Base-by-base conservation (phyloP, 805 yeast species). In the Candida boleticola region DNA sequence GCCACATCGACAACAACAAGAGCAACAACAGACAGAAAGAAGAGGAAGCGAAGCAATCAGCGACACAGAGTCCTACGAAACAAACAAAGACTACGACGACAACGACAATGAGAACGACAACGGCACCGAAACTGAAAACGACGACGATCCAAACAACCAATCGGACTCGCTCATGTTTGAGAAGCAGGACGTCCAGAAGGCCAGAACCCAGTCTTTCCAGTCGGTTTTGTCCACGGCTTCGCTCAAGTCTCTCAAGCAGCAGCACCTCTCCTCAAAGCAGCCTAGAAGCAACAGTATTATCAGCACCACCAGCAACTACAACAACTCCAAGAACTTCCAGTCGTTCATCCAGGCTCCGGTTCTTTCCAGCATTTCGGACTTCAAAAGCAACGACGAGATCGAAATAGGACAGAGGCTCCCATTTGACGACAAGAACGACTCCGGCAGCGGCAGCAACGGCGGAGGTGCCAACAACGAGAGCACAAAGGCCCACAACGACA, bases 271-370 rank as follows among this genome's bases (percentile, higher is more conserved):
- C 16, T n/a, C 36, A 35, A 31, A 49, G 31, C 40, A 52, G 16
- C 32, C 40, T 7, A 45, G 50, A 32, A 22, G 47, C 52, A 36
- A 47, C 41, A n/a, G 57, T 61, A 44, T 60, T 49, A 40, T 54
- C 56, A 37, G 44, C 46, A 27, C 39, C 36, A 27, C 64, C 59
- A 40, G 65, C 48, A 32, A 41, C 54, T 32, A 57, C 23, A 44
- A 58, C 61, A 44, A 51, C 34, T 35, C 57, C 32, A 54, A 65
- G 49, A 65, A 71, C 52, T 67, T 68, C 54, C 76, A 71, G 54
- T 62, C 70, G 18, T 69, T 66, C 44, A 71, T 71, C 41, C 76
- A 71, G 52, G 76, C 74, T 1, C 76, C 76, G 1, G 74, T 68
- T 3, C 53, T 71, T 35, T 64, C 70, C 30, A 58, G 66, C 43